Percentiles rank a stretch among this genome's conserved stretches.
Conservation (phyloP, 371 early-diverging fungal genomes). For the Rhizopus stolonifer region DNA sequence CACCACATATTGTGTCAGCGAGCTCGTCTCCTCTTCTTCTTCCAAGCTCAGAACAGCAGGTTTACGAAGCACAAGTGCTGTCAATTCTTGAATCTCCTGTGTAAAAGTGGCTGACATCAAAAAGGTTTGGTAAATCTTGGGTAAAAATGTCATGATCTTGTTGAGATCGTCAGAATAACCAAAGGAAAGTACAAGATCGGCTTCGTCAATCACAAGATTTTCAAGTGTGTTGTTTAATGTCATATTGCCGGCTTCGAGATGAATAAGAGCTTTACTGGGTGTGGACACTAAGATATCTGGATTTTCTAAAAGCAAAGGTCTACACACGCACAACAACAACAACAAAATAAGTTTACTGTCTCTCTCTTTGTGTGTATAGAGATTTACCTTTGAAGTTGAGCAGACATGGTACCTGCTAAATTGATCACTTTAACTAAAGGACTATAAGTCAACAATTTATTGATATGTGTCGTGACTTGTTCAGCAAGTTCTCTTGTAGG, state of each 20-base stretch:
- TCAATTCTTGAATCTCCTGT: conserved; percentile 79
- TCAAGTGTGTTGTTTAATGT: conserved; percentile 64
- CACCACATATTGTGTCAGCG: conserved; percentile 78
- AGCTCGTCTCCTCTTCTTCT: conserved; percentile 66
- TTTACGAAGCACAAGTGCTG: conserved; percentile 79
- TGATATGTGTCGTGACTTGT: conserved; percentile 81
- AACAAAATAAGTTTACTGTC: no score
- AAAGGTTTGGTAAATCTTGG: conserved; percentile 84
- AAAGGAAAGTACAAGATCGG: conserved; percentile 90
- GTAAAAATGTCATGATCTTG: conserved; percentile 68
- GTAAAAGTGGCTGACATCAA: conserved; percentile 91
- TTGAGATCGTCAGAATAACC: conserved; percentile 88
- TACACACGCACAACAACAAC: no score
- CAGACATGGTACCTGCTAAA: conserved; percentile 65
- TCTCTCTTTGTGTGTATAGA: no score
- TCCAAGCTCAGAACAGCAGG: conserved; percentile 83
- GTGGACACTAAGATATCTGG: conserved; percentile 88
- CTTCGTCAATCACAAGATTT: conserved; percentile 93
- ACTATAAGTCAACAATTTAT: conserved; percentile 70
- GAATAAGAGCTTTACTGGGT: conserved; percentile 75
- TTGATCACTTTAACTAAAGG: conserved; percentile 69
- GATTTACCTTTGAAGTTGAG: conserved; percentile 61
- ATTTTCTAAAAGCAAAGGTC: conserved; percentile 77
- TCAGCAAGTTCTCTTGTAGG: conserved; percentile 97
- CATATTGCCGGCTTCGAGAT: conserved; percentile 66